Evolutionary conservation across 2,329 filamentous ascomycete genomes (phyloP).

Genomic region (Sphaerulina vaccinii): DNA sequence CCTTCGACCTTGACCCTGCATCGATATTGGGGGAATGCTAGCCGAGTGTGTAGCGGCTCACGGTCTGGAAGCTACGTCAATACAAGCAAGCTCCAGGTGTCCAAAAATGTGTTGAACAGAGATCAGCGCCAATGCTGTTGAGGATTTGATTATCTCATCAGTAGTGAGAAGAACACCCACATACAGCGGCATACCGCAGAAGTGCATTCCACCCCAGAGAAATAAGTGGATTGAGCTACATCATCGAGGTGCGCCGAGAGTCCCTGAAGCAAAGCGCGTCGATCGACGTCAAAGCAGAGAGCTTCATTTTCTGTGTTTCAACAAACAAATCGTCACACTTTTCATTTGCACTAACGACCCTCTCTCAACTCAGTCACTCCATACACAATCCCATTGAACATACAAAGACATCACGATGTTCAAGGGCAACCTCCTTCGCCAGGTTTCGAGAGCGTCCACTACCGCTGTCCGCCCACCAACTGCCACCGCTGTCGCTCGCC

Average conservation of each 20-base stretch:
- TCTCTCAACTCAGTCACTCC: not conserved
- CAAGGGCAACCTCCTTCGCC: conserved; percentile 34
- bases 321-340: too few species aligned
- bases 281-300: conserved; percentile 7
- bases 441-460: conserved; percentile 35
- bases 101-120: not conserved
- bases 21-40: not conserved
- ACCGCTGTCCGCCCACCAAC: conserved; percentile 29
- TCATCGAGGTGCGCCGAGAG: not conserved
- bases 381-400: not conserved
- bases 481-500: conserved; percentile 27
- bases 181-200: too few species aligned
- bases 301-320: conserved; percentile 6
- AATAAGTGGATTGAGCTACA: not conserved
- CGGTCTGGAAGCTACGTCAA: conserved; percentile 10
- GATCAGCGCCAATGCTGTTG: conserved; percentile 8
- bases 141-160: too few species aligned
- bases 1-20: conserved; percentile 1
- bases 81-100: conserved; percentile 11
- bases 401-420: conserved; percentile 29
- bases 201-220: not conserved
- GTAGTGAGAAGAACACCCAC: too few species aligned
- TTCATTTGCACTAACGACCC: not conserved
- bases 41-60: conserved; percentile 2
- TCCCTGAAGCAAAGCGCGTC: too few species aligned